These are phyloP conservation scores for Hanseniaspora lindneri DNA, from an alignment of 805 yeast species.

Conservation along the genomic window DNA sequence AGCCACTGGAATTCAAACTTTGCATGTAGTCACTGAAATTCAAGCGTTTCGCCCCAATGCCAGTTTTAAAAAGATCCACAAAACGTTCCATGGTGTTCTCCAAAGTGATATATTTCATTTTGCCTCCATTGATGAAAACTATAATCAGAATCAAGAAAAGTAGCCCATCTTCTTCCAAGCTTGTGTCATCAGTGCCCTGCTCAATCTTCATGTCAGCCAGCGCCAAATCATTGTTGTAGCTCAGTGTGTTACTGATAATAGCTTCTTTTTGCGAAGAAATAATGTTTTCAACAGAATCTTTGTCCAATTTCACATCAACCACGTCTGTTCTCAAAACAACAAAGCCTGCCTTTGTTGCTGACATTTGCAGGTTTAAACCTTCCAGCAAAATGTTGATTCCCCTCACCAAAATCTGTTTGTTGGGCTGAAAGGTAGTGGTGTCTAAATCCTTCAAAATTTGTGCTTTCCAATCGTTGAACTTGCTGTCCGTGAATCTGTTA, in stretches of 20 bases:
- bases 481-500: slow-evolving; percentile 1
- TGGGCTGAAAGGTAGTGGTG: background rate
- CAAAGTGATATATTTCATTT: background rate
- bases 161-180: slow-evolving; percentile 7
- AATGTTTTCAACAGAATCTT: background rate
- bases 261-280: background rate
- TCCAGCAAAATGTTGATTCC: background rate
- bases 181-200: slow-evolving; percentile 3
- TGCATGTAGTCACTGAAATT: background rate
- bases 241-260: background rate
- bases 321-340: background rate
- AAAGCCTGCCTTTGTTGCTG: background rate
- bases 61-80: slow-evolving; percentile 3
- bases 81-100: slow-evolving; percentile 6
- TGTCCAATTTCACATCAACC: background rate
- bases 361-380: background rate
- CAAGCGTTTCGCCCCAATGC: background rate
- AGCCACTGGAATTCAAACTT: background rate
- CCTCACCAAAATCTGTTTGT: background rate
- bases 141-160: background rate
- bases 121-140: slow-evolving; percentile 6
- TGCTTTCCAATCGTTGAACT: slow-evolving; percentile 8
- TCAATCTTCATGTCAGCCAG: slow-evolving; percentile 13
- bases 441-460: slow-evolving; percentile 2
- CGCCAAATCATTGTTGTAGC: background rate